These are phyloP conservation scores for Begonia masoniana DNA, from an alignment of 306 rosid species.

Conservation along the genomic window DNA sequence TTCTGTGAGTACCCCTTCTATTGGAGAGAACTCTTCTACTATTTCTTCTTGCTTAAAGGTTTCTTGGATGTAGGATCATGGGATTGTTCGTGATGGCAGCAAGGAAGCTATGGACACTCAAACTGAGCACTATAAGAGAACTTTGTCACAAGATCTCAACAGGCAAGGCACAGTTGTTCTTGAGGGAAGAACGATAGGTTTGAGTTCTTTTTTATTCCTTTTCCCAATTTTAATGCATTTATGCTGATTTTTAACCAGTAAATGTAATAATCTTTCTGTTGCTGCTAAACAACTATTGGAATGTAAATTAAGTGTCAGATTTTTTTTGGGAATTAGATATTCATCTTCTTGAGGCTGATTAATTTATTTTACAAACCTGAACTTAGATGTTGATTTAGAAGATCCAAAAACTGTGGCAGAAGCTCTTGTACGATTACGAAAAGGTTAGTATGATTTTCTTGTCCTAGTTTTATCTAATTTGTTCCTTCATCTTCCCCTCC, in stretches of 20 bases:
- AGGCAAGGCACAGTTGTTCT: constrained; percentile 98
- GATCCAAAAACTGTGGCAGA: constrained; percentile 61
- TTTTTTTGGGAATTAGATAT: no score
- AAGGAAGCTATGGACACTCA: constrained; percentile 64
- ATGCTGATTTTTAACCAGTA: no score
- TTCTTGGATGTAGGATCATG: constrained; percentile 62
- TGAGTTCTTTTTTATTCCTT: background rate
- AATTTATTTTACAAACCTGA: constrained; percentile 17
- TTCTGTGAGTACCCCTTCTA: no score
- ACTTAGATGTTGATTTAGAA: constrained; percentile 71
- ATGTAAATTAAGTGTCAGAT: no score
- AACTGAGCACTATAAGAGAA: constrained; percentile 44
- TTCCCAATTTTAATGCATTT: no score
- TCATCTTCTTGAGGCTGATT: background rate
- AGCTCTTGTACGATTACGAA: constrained; percentile 56
- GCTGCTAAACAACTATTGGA: no score
- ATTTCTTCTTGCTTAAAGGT: background rate
- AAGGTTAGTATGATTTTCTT: constrained; percentile 31
- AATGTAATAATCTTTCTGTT: no score
- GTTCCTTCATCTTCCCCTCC: constrained; percentile 6
- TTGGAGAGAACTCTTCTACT: no score
- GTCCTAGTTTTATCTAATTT: constrained; percentile 8
- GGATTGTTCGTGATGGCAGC: constrained; percentile 90
- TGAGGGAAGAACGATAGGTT: constrained; percentile 81
- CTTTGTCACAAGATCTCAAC: constrained; percentile 89